Evolutionary conservation across 2,329 filamentous ascomycete genomes (phyloP).

Genomic region (Penicillium sp.): DNA sequence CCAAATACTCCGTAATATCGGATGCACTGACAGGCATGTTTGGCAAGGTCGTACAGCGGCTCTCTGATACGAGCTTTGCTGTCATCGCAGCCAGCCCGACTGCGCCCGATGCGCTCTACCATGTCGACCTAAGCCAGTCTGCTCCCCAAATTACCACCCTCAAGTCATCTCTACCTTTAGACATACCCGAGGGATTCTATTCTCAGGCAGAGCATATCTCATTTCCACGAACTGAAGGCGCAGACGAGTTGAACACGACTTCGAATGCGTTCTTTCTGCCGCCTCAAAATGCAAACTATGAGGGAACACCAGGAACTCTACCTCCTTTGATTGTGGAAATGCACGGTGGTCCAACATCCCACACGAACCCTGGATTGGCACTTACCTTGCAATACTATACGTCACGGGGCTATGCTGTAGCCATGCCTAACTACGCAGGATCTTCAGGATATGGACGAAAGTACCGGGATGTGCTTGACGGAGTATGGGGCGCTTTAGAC

Average conservation of each 20-base stretch:
- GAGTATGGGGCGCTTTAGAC: slow-evolving; percentile 51
- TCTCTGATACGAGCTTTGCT: slow-evolving; percentile 36
- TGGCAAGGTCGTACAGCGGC: slow-evolving; percentile 31
- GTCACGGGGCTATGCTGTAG: slow-evolving; percentile 51
- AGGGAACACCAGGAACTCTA: slow-evolving; percentile 32
- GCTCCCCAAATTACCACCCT: slow-evolving; percentile 1
- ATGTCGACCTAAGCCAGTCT: slow-evolving; percentile 3
- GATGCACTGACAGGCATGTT: slow-evolving; percentile 31
- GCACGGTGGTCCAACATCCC: slow-evolving; percentile 52
- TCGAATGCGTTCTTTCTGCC: slow-evolving; percentile 49
- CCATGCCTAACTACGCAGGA: slow-evolving; percentile 52
- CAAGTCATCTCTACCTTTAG: slow-evolving; percentile 7
- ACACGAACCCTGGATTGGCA: slow-evolving; percentile 42
- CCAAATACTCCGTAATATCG: slow-evolving; percentile 28
- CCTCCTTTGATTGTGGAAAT: slow-evolving; percentile 50
- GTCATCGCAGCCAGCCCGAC: slow-evolving; percentile 29
- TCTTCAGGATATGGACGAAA: slow-evolving; percentile 50
- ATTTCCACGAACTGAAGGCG: slow-evolving; percentile 30
- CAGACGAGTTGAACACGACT: slow-evolving; percentile 14
- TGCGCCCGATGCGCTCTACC: slow-evolving; percentile 4
- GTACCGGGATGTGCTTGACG: slow-evolving; percentile 49
- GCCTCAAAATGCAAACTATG: slow-evolving; percentile 46
- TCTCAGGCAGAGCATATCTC: slow-evolving; percentile 38
- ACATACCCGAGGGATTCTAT: slow-evolving; percentile 22
- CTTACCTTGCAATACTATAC: slow-evolving; percentile 52